These are phyloP conservation scores for Calocybe cyanea DNA, from an alignment of 768 basidiomycete genomes.

Conservation along the genomic window DNA sequence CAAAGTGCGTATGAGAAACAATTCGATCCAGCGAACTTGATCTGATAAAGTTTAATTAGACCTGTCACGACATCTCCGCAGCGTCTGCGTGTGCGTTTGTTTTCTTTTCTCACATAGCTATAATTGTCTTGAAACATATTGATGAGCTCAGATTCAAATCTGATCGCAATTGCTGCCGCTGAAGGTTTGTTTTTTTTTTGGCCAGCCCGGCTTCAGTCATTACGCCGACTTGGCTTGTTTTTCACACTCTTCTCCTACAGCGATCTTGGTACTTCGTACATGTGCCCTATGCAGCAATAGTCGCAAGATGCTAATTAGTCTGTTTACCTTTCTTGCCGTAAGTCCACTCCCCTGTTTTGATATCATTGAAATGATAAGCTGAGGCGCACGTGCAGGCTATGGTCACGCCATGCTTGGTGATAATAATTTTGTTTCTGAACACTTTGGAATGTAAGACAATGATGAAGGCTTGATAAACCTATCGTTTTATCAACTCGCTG, in stretches of 20 bases:
- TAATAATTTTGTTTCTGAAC: slow-evolving; percentile 5
- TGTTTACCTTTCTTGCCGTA: slow-evolving; percentile 8
- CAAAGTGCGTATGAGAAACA: neutral
- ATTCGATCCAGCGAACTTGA: neutral
- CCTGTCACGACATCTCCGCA: slow-evolving; percentile 4
- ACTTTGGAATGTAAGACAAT: slow-evolving; percentile 8
- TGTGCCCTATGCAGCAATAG: slow-evolving; percentile 16
- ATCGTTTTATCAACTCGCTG: neutral
- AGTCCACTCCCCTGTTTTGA: too few species aligned
- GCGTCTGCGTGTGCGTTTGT: slow-evolving; percentile 2
- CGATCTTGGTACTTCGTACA: slow-evolving; percentile 17
- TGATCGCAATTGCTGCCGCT: slow-evolving; percentile 7
- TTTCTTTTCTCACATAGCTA: neutral
- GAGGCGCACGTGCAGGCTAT: slow-evolving; percentile 1
- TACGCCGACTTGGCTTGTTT: too few species aligned
- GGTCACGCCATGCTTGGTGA: slow-evolving; percentile 1
- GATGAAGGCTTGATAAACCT: neutral
- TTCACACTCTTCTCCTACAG: slow-evolving; percentile 4
- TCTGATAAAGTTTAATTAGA: neutral
- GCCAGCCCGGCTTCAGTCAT: too few species aligned
- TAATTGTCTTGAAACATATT: neutral
- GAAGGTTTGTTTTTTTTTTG: slow-evolving; percentile 6
- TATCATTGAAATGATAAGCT: neutral
- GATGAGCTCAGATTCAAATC: slow-evolving; percentile 2
- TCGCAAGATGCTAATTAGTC: slow-evolving; percentile 4